phyloP scores from a whole-genome alignment of 2,329 filamentous ascomycete species.

The Colletotrichum trifolii region DNA sequence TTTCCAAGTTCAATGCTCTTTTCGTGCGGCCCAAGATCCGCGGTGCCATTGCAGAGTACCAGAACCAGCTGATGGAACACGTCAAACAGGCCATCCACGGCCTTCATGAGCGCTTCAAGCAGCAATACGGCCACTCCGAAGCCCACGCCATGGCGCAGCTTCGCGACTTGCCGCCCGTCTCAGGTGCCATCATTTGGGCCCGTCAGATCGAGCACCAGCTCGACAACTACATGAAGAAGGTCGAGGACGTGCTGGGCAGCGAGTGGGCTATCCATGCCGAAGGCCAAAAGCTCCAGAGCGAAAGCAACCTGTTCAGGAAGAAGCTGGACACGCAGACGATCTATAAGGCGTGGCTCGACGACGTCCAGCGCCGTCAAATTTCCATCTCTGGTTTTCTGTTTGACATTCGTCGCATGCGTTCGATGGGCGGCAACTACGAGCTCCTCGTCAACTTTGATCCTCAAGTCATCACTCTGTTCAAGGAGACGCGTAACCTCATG shows the following conservation, averaged over 20 bases:
- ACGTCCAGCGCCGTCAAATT: slow-evolving; percentile 88
- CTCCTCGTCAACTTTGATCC: slow-evolving; percentile 96
- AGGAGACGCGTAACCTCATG: slow-evolving; percentile 94
- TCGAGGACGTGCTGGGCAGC: slow-evolving; percentile 95
- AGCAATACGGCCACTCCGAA: slow-evolving; percentile 98
- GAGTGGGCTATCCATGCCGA: slow-evolving; percentile 96
- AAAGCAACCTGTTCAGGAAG: slow-evolving; percentile 93
- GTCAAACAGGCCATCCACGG: slow-evolving; percentile 95
- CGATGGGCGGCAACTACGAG: slow-evolving; percentile 90
- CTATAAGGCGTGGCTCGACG: slow-evolving; percentile 94
- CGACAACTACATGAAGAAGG: slow-evolving; percentile 97
- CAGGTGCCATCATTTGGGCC: slow-evolving; percentile 97
- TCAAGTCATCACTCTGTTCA: slow-evolving; percentile 97
- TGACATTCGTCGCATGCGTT: slow-evolving; percentile 85
- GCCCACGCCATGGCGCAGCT: slow-evolving; percentile 98
- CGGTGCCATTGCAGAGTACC: slow-evolving; percentile 96
- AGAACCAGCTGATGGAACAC: slow-evolving; percentile 97
- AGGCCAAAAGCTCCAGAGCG: slow-evolving; percentile 90
- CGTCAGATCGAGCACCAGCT: slow-evolving; percentile 97
- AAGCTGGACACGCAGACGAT: slow-evolving; percentile 95
- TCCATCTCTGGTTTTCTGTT: slow-evolving; percentile 94
- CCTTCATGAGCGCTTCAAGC: slow-evolving; percentile 96
- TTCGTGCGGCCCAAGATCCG: slow-evolving; percentile 99
- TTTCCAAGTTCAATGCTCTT: slow-evolving; percentile 99
- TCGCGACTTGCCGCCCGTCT: slow-evolving; percentile 93